Conservation (phyloP, 1,139 yeast genomes). For the Candida sanyaensis region DNA sequence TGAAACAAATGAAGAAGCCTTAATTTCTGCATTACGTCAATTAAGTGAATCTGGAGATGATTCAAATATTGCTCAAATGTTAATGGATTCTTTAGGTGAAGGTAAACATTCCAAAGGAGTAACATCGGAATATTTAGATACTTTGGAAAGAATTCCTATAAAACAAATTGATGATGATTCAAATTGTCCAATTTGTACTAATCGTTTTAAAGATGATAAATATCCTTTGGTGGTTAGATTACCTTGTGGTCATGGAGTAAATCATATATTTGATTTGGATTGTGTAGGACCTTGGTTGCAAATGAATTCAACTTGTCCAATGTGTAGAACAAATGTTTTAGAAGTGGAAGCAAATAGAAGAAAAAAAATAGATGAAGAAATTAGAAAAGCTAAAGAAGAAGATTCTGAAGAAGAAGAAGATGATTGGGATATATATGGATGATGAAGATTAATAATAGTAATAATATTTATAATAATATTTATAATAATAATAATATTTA, state of each 20-base stretch:
- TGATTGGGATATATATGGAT: slow-evolving; percentile 80
- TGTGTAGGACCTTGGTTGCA: slow-evolving; percentile 91
- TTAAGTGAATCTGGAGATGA: slow-evolving; percentile 32
- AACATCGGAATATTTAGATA: slow-evolving; percentile 68
- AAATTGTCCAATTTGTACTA: slow-evolving; percentile 84
- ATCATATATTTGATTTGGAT: slow-evolving; percentile 82
- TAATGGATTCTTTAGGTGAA: slow-evolving; percentile 27
- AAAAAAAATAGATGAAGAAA: slow-evolving; percentile 39
- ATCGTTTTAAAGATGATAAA: slow-evolving; percentile 66
- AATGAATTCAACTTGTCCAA: slow-evolving; percentile 80
- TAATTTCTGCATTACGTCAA: slow-evolving; percentile 28
- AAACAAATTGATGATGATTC: slow-evolving; percentile 52
- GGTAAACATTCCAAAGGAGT: slow-evolving; percentile 50
- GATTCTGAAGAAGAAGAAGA: slow-evolving; percentile 69
- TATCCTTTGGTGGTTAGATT: slow-evolving; percentile 79
- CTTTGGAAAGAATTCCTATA: slow-evolving; percentile 68
- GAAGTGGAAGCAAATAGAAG: slow-evolving; percentile 43
- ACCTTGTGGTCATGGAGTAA: slow-evolving; percentile 60
- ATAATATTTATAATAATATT: too few relatives aligned
- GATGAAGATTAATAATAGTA: slow-evolving; percentile 1
- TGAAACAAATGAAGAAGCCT: slow-evolving; percentile 12
- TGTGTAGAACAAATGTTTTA: slow-evolving; percentile 75
- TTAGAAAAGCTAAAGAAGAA: slow-evolving; percentile 49
- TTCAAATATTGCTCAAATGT: slow-evolving; percentile 28
- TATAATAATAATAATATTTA: not conserved